These are phyloP conservation scores for Kernera saxatilis DNA, from an alignment of 345 rosid species.

Conservation along the genomic window DNA sequence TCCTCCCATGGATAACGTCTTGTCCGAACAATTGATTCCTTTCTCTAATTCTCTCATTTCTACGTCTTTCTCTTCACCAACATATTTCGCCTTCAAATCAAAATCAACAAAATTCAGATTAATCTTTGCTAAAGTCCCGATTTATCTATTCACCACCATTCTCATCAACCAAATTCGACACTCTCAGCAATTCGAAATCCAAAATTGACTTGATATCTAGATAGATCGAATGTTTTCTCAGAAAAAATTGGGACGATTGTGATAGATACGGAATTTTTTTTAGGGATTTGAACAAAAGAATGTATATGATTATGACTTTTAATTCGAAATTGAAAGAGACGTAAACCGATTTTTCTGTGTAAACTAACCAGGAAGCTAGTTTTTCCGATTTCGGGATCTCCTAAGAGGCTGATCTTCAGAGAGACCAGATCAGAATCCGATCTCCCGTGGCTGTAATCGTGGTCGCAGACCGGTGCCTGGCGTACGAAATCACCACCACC, in stretches of 20 bases:
- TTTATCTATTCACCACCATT: too few species aligned
- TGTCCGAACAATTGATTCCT: conserved; percentile 64
- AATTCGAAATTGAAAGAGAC: not conserved
- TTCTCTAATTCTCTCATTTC: conserved; percentile 26
- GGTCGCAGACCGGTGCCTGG: not conserved
- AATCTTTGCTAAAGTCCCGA: too few species aligned
- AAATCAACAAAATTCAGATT: not conserved
- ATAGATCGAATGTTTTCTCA: not conserved
- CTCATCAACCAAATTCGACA: too few species aligned
- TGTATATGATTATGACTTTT: too few species aligned
- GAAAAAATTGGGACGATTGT: not conserved
- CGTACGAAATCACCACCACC: conserved; percentile 3
- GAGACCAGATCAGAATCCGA: conserved; percentile 71
- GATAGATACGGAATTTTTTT: not conserved
- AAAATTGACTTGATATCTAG: too few species aligned
- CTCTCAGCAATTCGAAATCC: not conserved
- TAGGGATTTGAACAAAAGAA: too few species aligned
- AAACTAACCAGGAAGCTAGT: conserved; percentile 66
- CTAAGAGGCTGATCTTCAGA: conserved; percentile 76
- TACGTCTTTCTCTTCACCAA: conserved; percentile 53
- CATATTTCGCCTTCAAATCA: conserved; percentile 57
- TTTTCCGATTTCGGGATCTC: conserved; percentile 73
- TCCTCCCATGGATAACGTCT: conserved; percentile 59
- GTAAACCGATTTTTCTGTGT: not conserved
- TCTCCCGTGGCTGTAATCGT: conserved; percentile 10